Conservation (phyloP, 768 basidiomycete species). For the Lactifluus rugatus region DNA sequence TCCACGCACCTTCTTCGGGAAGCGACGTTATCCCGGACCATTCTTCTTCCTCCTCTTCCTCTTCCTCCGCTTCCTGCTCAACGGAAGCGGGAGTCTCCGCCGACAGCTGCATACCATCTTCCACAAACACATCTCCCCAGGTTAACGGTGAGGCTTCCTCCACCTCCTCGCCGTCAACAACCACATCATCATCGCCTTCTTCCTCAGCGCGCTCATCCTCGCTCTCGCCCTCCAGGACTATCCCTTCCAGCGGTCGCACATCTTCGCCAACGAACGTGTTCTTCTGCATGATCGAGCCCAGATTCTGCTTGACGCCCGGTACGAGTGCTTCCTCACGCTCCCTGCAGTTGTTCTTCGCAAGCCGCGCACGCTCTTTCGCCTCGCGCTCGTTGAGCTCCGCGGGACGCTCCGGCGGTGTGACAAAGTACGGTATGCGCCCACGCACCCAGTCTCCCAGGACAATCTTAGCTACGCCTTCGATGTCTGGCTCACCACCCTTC, state of each 20-base stretch:
- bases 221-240: conserved; percentile 25
- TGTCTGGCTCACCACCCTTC: conserved; percentile 90
- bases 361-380: conserved; percentile 33
- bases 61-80: conserved; percentile 23
- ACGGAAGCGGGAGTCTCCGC: conserved; percentile 17
- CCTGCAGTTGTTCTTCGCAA: conserved; percentile 36
- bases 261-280: conserved; percentile 82
- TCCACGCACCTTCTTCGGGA: conserved; percentile 12
- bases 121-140: conserved; percentile 84
- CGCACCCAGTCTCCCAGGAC: conserved; percentile 94
- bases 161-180: conserved; percentile 30
- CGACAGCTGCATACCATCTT: conserved; percentile 23
- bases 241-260: conserved; percentile 53
- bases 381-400: conserved; percentile 60
- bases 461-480: conserved; percentile 90
- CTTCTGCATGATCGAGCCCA: conserved; percentile 82
- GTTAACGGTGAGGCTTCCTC: conserved; percentile 42
- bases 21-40: conserved; percentile 16
- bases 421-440: conserved; percentile 95
- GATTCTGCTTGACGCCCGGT: conserved; percentile 72
- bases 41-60: conserved; percentile 21
- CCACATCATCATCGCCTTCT: conserved; percentile 36
- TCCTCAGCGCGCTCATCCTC: conserved; percentile 22
- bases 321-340: conserved; percentile 27
- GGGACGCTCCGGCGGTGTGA: conserved; percentile 76